Conservation (phyloP, 176 grass and related monocot species). For the Aegilops umbellulata region DNA sequence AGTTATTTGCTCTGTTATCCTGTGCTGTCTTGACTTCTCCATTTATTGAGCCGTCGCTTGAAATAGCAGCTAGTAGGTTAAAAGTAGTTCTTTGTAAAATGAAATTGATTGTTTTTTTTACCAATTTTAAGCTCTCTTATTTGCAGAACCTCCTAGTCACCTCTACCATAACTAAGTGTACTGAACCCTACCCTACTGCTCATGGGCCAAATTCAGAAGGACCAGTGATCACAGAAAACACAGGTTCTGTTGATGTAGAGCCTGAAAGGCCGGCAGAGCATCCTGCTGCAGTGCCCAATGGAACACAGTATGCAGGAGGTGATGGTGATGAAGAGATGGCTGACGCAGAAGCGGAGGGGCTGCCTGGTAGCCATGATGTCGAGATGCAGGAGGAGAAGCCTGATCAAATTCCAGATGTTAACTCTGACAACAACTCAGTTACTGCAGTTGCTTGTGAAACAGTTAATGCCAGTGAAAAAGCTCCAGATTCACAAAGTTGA, state of each 20-base stretch:
- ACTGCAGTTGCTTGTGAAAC: constrained; percentile 22
- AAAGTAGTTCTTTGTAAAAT: neutral
- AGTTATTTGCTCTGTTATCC: constrained; percentile 12
- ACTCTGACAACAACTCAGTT: constrained; percentile 10
- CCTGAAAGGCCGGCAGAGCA: constrained; percentile 26
- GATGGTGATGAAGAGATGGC: constrained; percentile 87
- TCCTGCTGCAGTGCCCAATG: constrained; percentile 45
- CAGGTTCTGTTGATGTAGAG: constrained; percentile 23
- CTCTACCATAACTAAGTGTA: constrained; percentile 71
- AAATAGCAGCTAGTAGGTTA: neutral
- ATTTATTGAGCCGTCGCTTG: neutral
- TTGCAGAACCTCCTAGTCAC: constrained; percentile 90
- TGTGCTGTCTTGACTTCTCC: neutral
- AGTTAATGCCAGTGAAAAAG: constrained; percentile 4
- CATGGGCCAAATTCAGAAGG: constrained; percentile 29
- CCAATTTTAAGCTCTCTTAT: constrained; percentile 25
- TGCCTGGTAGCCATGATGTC: constrained; percentile 29
- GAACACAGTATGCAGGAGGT: constrained; percentile 42
- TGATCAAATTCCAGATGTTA: constrained; percentile 27
- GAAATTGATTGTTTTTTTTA: neutral
- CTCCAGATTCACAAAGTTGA: constrained; percentile 31
- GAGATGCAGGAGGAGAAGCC: constrained; percentile 73
- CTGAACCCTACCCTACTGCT: constrained; percentile 62
- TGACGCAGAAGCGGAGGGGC: constrained; percentile 54
- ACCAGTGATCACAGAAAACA: constrained; percentile 32